Percentiles rank a stretch among this genome's conserved stretches.
These are phyloP conservation scores for Ophiocordyceps unilateralis DNA, from an alignment of 2,329 filamentous ascomycete species.

Conservation along the genomic window DNA sequence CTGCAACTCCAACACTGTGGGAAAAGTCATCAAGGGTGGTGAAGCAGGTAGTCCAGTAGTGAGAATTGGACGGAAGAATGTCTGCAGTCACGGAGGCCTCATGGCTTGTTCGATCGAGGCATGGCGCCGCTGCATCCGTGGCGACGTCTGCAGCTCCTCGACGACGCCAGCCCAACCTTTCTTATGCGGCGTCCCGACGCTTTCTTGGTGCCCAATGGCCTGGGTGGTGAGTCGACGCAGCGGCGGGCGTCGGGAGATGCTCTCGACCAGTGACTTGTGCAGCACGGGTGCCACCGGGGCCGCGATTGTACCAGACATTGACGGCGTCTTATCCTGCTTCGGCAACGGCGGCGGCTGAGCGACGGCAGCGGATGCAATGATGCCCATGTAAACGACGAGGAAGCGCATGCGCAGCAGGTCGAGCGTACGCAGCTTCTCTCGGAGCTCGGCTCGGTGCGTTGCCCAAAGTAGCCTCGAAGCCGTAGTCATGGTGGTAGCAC, in stretches of 20 bases:
- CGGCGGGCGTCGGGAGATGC: conserved; percentile 27
- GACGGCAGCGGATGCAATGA: conserved; percentile 23
- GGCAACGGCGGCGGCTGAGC: conserved; percentile 10
- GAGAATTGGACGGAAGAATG: neutral
- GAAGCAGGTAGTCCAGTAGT: neutral
- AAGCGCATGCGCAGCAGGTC: conserved; percentile 49
- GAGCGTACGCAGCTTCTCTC: conserved; percentile 39
- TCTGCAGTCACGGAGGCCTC: conserved; percentile 11
- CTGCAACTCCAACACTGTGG: conserved; percentile 4
- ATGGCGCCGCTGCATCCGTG: conserved; percentile 41
- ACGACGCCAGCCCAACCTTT: conserved; percentile 47
- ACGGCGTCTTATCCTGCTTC: conserved; percentile 17
- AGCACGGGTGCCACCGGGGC: conserved; percentile 16
- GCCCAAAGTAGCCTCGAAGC: conserved; percentile 41
- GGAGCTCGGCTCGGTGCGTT: conserved; percentile 31
- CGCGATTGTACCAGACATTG: conserved; percentile 7
- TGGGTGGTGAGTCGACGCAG: conserved; percentile 35
- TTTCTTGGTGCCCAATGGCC: conserved; percentile 33
- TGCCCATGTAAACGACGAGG: conserved; percentile 45
- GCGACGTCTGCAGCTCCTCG: conserved; percentile 42
- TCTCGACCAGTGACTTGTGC: conserved; percentile 24
- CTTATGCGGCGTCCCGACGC: conserved; percentile 27
- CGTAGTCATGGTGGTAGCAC: conserved; percentile 23
- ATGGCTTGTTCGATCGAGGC: conserved; percentile 45
- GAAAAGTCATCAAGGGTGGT: neutral